phyloP scores from a whole-genome alignment of 768 basidiomycete species.

The Hericium rajendrae region DNA sequence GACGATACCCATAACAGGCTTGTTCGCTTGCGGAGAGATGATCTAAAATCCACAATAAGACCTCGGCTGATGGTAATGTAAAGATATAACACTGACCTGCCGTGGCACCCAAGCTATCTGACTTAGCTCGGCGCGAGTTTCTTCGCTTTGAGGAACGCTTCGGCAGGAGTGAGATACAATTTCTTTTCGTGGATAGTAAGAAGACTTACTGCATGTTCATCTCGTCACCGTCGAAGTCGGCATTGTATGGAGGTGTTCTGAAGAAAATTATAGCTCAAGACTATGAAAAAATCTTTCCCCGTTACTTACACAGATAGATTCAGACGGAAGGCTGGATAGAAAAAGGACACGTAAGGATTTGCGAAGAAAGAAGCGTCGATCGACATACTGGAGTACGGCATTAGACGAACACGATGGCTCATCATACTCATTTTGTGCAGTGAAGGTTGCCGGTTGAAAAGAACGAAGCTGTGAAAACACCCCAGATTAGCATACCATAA shows the following conservation, averaged over 20 bases:
- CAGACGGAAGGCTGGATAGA: slow-evolving; percentile 75
- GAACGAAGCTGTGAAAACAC: slow-evolving; percentile 51
- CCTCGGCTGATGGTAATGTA: not conserved
- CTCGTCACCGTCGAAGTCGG: slow-evolving; percentile 99
- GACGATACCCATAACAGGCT: slow-evolving; percentile 99
- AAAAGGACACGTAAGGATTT: slow-evolving; percentile 3
- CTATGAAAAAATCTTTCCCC: slow-evolving; percentile 13
- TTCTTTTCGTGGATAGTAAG: not conserved
- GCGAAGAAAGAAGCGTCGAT: not conserved
- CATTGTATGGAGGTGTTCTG: slow-evolving; percentile 95
- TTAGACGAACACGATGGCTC: slow-evolving; percentile 93
- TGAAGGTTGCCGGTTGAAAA: slow-evolving; percentile 98
- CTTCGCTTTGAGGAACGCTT: slow-evolving; percentile 96
- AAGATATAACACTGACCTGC: slow-evolving; percentile 44
- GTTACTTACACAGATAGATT: slow-evolving; percentile 90
- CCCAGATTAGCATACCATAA: not conserved
- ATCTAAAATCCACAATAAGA: slow-evolving; percentile 45
- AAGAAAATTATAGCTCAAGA: slow-evolving; percentile 17
- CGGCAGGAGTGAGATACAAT: slow-evolving; percentile 2
- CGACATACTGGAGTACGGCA: slow-evolving; percentile 92
- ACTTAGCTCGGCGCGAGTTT: slow-evolving; percentile 94
- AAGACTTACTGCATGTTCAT: slow-evolving; percentile 99
- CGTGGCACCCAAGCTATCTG: slow-evolving; percentile 98
- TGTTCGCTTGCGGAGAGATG: slow-evolving; percentile 98
- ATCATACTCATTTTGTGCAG: slow-evolving; percentile 99